Conservation (phyloP, 1,284 basidiomycete species). For the Ceratobasidium sp. region DNA sequence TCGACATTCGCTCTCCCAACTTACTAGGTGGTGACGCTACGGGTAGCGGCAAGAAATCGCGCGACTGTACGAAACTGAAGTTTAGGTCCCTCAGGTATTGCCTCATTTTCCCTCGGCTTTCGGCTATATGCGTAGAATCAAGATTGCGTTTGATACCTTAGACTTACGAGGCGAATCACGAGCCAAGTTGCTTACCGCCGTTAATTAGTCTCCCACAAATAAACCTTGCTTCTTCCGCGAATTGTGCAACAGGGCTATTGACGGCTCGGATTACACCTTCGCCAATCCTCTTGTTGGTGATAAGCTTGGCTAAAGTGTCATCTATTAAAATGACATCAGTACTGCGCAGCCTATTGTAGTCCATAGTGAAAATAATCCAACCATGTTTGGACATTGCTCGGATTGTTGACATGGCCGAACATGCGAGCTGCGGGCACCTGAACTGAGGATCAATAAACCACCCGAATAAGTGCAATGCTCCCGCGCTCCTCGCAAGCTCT, state of each 20-base stretch:
- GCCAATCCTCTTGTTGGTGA: background rate
- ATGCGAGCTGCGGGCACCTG: background rate
- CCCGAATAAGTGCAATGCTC: background rate
- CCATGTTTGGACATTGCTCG: background rate
- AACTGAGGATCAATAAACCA: slow-evolving; percentile 2
- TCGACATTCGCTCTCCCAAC: background rate
- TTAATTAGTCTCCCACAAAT: background rate
- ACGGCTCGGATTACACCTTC: background rate
- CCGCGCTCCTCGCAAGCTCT: background rate
- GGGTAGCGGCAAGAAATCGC: background rate
- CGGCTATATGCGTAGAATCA: background rate
- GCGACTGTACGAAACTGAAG: background rate
- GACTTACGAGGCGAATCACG: too few species aligned
- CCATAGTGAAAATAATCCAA: background rate
- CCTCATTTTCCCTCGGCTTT: background rate
- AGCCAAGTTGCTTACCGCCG: background rate
- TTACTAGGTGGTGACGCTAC: background rate
- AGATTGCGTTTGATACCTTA: too few species aligned
- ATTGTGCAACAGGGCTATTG: background rate
- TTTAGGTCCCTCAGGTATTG: background rate
- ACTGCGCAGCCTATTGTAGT: too few species aligned
- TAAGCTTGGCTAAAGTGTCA: background rate
- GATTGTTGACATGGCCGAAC: background rate
- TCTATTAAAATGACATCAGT: background rate
- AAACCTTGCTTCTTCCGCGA: background rate